Percentiles rank a stretch among this genome's conserved stretches.
phyloP scores from a whole-genome alignment of 768 basidiomycete genomes.

The Mycena polygramma region DNA sequence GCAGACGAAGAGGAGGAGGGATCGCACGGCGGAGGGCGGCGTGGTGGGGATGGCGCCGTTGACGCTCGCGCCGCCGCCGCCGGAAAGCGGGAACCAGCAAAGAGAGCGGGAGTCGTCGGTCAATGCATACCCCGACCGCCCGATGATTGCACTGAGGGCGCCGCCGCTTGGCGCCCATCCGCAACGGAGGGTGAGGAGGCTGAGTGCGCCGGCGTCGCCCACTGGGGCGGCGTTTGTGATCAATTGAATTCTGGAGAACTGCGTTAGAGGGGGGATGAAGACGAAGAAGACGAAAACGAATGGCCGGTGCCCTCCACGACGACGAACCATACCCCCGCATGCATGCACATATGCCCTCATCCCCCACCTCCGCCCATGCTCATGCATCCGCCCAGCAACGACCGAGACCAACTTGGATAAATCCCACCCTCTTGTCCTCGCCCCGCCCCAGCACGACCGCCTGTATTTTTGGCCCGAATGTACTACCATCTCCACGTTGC shows the following conservation, averaged over 20 bases:
- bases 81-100: neutral
- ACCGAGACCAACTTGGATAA: too few species aligned
- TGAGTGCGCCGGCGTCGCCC: slow-evolving; percentile 36
- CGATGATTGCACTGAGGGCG: slow-evolving; percentile 30
- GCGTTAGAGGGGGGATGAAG: slow-evolving; percentile 4
- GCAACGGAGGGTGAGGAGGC: slow-evolving; percentile 24
- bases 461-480: too few species aligned
- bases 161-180: neutral
- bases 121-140: slow-evolving; percentile 27
- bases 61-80: neutral
- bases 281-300: slow-evolving; percentile 10
- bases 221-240: slow-evolving; percentile 29
- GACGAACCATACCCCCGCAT: neutral
- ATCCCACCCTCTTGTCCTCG: too few species aligned
- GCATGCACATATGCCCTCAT: slow-evolving; percentile 1
- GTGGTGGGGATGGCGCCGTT: slow-evolving; percentile 17
- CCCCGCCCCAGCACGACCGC: too few species aligned
- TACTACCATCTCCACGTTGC: too few species aligned
- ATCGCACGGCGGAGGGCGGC: neutral
- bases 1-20: slow-evolving; percentile 61
- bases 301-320: neutral
- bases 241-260: neutral
- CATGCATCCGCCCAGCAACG: too few species aligned
- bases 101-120: slow-evolving; percentile 13
- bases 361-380: neutral